Evolutionary conservation across 2,329 filamentous ascomycete genomes (phyloP), one percentile per base, ranked within the genome.

Genomic region (Sclerotinia sclerotiorum): DNA sequence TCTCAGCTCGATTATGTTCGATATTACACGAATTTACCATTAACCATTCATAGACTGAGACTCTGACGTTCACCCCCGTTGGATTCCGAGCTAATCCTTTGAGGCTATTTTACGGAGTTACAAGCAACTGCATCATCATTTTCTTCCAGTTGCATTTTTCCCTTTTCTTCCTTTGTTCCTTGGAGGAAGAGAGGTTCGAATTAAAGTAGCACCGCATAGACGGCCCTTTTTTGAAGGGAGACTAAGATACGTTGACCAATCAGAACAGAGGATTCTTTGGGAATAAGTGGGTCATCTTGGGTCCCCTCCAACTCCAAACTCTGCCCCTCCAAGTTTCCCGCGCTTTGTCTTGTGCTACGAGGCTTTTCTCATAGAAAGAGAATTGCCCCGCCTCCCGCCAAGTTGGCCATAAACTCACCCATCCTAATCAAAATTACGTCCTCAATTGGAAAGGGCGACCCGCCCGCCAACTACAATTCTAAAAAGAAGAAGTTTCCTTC

Each of bases 351-450:
- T 42, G 32, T 24, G 55, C n/a, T 57, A 57, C 55, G 55, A 57
- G 55, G 1, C 10, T 39, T 35, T 57, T 39, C 35, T 57, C 35
- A 32, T 17, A 27, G 29, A 39, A 55, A 35, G 57, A 48, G 29
- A 39, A 52, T 58, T 65, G 52, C 63, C 63, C 54, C 52, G 54
- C 65, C 57, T 42, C 57, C 56, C 57, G 65, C 65, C 65, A 67
- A 67, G 65, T 63, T 67, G 65, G 65, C 65, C 51, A 52, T 55
- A 46, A 55, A 44, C 48, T 54, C 56, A 39, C 65, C 65, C 57
- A 63, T 67, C 57, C 42, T 63, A 67, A 63, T 39, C 65, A 67
- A 67, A 67, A 67, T 67, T 67, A 67, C 65, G 65, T 67, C 65
- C 65, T 67, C 65, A 67, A 67, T 67, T 62, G 42, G 65, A 57